phyloP scores from a whole-genome alignment of 306 rosid species.

The Senna tora region DNA sequence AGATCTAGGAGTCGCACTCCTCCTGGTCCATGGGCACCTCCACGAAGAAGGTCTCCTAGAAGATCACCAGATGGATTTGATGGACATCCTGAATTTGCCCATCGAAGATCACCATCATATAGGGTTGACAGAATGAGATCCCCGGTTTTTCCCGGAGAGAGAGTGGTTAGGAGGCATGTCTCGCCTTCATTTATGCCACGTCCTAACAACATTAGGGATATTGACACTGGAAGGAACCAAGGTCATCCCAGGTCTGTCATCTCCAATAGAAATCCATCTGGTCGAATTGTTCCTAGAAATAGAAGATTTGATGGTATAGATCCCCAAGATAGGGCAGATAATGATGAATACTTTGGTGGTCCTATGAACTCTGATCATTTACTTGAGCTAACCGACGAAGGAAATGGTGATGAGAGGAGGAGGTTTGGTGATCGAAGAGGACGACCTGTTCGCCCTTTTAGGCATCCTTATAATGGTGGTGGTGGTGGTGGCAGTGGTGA shows the following conservation, averaged over 20 bases:
- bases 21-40: slow-evolving; percentile 77
- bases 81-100: slow-evolving; percentile 64
- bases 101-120: slow-evolving; percentile 70
- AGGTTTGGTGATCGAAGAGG: slow-evolving; percentile 79
- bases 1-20: slow-evolving; percentile 86
- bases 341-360: slow-evolving; percentile 65
- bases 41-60: slow-evolving; percentile 79
- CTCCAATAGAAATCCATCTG: slow-evolving; percentile 63
- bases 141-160: slow-evolving; percentile 68
- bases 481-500: slow-evolving; percentile 56
- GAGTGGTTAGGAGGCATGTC: slow-evolving; percentile 68
- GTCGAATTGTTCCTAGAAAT: slow-evolving; percentile 57
- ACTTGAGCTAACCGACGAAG: slow-evolving; percentile 62
- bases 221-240: slow-evolving; percentile 63
- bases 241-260: slow-evolving; percentile 71
- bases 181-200: slow-evolving; percentile 58
- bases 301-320: slow-evolving; percentile 73
- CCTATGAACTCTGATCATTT: slow-evolving; percentile 66
- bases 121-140: slow-evolving; percentile 80
- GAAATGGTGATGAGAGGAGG: slow-evolving; percentile 71
- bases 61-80: slow-evolving; percentile 78
- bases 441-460: slow-evolving; percentile 70
- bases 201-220: slow-evolving; percentile 70
- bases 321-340: slow-evolving; percentile 65
- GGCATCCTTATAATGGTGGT: slow-evolving; percentile 62